Evolutionary conservation across 768 basidiomycete species (phyloP), one percentile per base, ranked within the genome.

Genomic region (Russula olivacea): DNA sequence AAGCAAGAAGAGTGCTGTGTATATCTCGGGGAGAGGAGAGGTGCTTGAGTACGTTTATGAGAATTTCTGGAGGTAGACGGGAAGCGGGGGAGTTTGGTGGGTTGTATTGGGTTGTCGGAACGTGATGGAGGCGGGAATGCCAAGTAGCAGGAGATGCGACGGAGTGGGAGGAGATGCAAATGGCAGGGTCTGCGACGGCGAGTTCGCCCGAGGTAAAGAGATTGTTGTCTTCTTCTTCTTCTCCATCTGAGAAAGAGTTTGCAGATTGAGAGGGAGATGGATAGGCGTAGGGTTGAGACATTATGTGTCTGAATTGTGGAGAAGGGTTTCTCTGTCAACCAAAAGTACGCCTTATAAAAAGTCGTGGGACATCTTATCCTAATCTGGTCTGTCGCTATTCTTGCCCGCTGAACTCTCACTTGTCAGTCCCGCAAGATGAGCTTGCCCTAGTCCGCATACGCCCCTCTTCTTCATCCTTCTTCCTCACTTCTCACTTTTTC

Each of bases 11-110:
- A 45, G 84, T 81, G 66, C 80, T 78, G 66, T 88, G 83, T 52
- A 98, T 81, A 73, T 96, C 91, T 63, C 81, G 79, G 34, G 87
- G 77, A 0, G 83, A 80, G 68, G 88, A 83, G 14, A 99, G 80
- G 69, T 93, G 84, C 67, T 88, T 90, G 68, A 99, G 82, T 70
- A 98, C 89, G 72, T 96, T 88, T 17, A 97, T 90, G 71, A 98
- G 85, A 45, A 98, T 82, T 74, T 98, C 96, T 61, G 91, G 89
- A 9, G 95, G 95, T 4, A 98, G 78, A 55, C 78, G 76, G 8
- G 85, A 79, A 70, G 89, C 86, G 55, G 82, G 83, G 17, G 86
- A 82, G 57, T 76, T 77, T 15, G 73, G 69, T 62, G 75, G 68
- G n/a, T 70, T 56, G 59, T 56, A 59, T 61, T 65, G 63, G 40